Percentiles rank a stretch among this genome's conserved stretches.
phyloP scores from a whole-genome alignment of 176 grass and related monocot genomes.

The Lolium multiflorum region DNA sequence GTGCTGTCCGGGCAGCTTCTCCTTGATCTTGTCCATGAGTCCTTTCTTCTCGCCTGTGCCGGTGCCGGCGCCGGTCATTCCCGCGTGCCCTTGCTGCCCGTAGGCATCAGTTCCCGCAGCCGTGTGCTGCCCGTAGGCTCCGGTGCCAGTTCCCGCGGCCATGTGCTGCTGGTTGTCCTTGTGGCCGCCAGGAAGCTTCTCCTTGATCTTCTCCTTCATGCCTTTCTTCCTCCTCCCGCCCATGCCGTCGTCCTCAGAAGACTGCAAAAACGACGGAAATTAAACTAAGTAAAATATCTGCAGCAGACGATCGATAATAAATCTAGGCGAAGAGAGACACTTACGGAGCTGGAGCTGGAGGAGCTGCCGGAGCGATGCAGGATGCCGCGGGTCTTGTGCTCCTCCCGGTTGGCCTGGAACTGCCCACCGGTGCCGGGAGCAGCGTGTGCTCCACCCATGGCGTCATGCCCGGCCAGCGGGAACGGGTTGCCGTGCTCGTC shows the following conservation, averaged over 20 bases:
- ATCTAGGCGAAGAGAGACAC: background rate
- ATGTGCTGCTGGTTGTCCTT: slow-evolving; percentile 23
- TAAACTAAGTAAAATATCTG: background rate
- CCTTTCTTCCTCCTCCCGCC: slow-evolving; percentile 74
- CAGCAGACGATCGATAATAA: too few relatives aligned
- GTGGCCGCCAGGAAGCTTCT: slow-evolving; percentile 56
- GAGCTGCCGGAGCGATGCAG: slow-evolving; percentile 66
- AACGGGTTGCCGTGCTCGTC: slow-evolving; percentile 43
- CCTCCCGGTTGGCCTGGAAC: slow-evolving; percentile 25
- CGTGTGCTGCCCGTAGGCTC: slow-evolving; percentile 27
- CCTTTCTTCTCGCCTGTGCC: slow-evolving; percentile 28
- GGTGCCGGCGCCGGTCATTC: background rate
- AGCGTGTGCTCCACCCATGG: background rate
- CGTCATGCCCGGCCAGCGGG: background rate
- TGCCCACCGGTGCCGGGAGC: slow-evolving; percentile 30
- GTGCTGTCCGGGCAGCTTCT: slow-evolving; percentile 38
- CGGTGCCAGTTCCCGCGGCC: background rate
- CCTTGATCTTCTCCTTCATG: slow-evolving; percentile 81
- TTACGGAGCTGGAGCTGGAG: slow-evolving; percentile 69
- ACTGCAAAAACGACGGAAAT: background rate
- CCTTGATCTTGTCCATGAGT: slow-evolving; percentile 26
- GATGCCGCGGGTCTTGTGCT: slow-evolving; percentile 33
- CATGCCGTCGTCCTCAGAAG: slow-evolving; percentile 68
- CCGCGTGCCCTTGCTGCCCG: slow-evolving; percentile 16
- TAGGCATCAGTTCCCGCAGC: background rate